Conservation (phyloP, 768 basidiomycete species). For the Ramaria sp. region DNA sequence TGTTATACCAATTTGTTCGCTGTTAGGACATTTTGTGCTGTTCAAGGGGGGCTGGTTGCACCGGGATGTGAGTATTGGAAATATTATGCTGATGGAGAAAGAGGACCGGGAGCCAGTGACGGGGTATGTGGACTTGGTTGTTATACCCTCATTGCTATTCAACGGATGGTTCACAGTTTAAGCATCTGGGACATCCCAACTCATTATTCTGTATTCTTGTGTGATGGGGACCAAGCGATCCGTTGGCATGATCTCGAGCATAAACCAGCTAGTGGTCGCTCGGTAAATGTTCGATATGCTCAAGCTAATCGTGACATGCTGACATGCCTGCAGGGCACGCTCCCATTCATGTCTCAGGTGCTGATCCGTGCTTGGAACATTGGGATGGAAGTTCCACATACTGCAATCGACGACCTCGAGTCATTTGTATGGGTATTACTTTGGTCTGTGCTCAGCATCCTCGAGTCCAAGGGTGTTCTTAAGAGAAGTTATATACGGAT, state of each 20-base stretch:
- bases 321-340: neutral
- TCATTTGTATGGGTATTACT: constrained; percentile 4
- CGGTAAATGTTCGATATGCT: neutral
- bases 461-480: neutral
- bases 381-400: neutral
- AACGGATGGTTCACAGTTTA: neutral
- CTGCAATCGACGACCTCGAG: constrained; percentile 2
- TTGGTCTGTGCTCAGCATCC: neutral
- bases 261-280: neutral
- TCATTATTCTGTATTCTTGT: neutral
- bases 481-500: neutral
- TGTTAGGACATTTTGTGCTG: constrained; percentile 1
- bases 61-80: constrained; percentile 7
- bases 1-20: neutral
- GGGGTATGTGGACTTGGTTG: neutral
- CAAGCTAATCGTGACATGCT: neutral
- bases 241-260: neutral
- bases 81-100: constrained; percentile 1
- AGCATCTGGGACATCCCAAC: neutral
- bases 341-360: neutral
- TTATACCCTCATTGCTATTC: neutral
- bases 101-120: neutral
- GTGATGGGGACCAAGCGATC: neutral
- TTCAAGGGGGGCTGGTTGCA: constrained; percentile 7
- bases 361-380: neutral